Base-by-base conservation (phyloP, 208 protist species). In the Tritrichomonas foetus region DNA sequence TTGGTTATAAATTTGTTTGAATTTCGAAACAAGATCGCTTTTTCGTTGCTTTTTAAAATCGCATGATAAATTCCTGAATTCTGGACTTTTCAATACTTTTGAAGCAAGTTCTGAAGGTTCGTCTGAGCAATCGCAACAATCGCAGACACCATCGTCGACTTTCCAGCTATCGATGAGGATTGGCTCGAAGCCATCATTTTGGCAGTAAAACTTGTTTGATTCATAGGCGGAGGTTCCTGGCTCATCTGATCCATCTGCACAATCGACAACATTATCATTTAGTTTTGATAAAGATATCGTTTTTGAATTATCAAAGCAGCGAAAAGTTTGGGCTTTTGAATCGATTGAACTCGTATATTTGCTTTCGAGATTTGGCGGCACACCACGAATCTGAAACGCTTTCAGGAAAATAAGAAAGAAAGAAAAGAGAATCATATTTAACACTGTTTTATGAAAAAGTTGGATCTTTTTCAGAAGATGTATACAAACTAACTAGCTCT, bases 41-140 rank as follows among this genome's bases (percentile, higher is more conserved):
- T 61, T 61, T 5, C 53, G 53, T 5, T 5, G 11, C 5, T 5
- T 22, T 61, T 22, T 22, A 61, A 5, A 22, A 61, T 5, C 53
- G 53, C 53, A 61, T 61, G 53, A 22, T 22, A 22, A 22, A 22
- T 61, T 61, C 5, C 16, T 61, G n/a, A n/a, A n/a, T n/a, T n/a
- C n/a, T n/a, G n/a, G n/a, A n/a, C n/a, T n/a, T n/a, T n/a, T n/a
- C n/a, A n/a, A n/a, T n/a, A n/a, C n/a, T 61, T 61, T 5, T 22
- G 53, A 61, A 22, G 53, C 53, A 61, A 16, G 5, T 61, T 61
- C 53, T 22, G 5, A 22, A 22, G 53, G n/a, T 57, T 89, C 78
- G 39, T 89, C 78, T n/a, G 78, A 89, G 20, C 78, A 25, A 61
- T 89, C 78, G 30, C 78, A 89, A 16, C 78, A 89, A 89, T 89